Evolutionary conservation across 2,329 filamentous ascomycete species (phyloP), one percentile per base, ranked within the genome.

Genomic region (Eurotiales sp.): DNA sequence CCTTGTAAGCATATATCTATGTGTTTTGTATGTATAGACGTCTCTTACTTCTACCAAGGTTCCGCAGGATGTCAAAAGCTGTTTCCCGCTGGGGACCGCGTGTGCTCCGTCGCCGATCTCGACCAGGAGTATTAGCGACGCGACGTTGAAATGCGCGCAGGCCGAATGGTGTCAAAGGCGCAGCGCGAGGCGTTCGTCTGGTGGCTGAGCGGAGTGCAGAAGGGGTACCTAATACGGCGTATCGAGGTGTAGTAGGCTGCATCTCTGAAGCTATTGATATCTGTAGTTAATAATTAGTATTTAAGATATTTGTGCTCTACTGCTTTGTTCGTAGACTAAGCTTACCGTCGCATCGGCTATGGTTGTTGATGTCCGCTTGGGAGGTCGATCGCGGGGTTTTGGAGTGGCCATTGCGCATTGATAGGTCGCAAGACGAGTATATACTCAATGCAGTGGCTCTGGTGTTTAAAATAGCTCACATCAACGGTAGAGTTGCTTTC

Each of bases 131-230:
- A 55, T 74, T 74, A 4, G 73, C 74, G 11, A 76, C 76, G 58
- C 78, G 77, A 58, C 79, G 75, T 62, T 80, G 74, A 23, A 80
- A 67, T 8, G 79, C 78, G 37, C 76, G 72, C 51, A 81, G 72
- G 22, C 77, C 77, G 69, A 81, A 76, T 1, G 79, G 79, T 14
- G 79, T 82, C 4, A 77, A 75, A 8, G 78, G 79, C 14, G 72
- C 73, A 15, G 58, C 64, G 32, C 68, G 62, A 22, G 70, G 68
- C 27, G 68, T 72, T 37, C 58, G 62, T 54, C 68, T 63, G 54
- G 59, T 63, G 32, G 58, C 64, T 23, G 64, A 66, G 17, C 66
- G 61, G 46, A 65, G 64, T 21, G 59, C 59, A 14, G 64, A 67
- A 4, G 68, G 67, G 2, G 68, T 70, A 32, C 55, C 53, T 32